Base-by-base conservation (phyloP, 2,329 filamentous ascomycete species). In the Trichoderma koningii region DNA sequence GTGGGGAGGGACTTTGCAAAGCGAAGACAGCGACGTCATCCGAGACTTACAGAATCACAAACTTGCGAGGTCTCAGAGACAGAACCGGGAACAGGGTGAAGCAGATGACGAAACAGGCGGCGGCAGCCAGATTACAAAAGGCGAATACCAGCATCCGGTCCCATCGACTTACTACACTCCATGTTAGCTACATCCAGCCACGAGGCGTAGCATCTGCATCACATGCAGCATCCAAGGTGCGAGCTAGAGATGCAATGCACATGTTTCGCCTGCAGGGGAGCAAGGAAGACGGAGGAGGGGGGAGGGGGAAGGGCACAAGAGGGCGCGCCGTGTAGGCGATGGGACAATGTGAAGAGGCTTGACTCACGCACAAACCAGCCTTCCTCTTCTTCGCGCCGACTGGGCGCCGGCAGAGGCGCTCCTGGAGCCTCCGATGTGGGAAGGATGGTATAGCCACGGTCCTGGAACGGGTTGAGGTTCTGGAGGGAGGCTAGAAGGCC, bases 341-440 rank as follows among this genome's bases (percentile, higher is more conserved):
- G 68, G 45, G 56, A 70, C 68, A 63, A 66, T 64, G 67, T 67
- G 68, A 28, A 69, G 69, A 38, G 34, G 34, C 67, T 71, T 73
- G 68, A 86, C 95, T 94, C 87, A 99, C 95, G 83, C 73, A 91
- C 89, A 86, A 97, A 93, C 88, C 91, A 97, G 69, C 89, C 91
- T 79, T 97, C 95, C 76, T 98, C 94, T 78, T 98, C 95, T 75
- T 97, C 93, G 71, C 93, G 88, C 73, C 93, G 86, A 74, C 78
- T 91, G 68, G 92, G 87, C 67, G 93, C 93, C 60, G 94, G 94
- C 56, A 97, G 81, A 69, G 93, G 93, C 69, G 94, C 93, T 55
- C 92, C 93, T 42, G 91, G 83, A 70, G 85, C 84, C 75, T 97
- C 93, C 71, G 88, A 89, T 59, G 92, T 95, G 64, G 95, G 94